These are phyloP conservation scores for Nigrograna mackinnonii DNA, from an alignment of 2,329 filamentous ascomycete genomes.

Conservation along the genomic window DNA sequence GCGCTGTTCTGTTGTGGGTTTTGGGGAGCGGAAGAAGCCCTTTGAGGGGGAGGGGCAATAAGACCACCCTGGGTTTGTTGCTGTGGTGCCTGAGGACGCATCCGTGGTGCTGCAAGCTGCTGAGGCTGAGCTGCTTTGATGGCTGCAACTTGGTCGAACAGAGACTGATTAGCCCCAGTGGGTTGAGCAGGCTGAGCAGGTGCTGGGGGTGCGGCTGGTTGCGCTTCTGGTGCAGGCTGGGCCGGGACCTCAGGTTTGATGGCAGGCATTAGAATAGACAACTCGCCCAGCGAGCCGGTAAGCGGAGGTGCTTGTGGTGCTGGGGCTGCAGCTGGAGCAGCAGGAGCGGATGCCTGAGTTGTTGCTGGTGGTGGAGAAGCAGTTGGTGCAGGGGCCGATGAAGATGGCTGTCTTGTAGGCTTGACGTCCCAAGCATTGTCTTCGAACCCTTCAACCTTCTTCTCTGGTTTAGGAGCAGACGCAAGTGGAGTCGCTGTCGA, in stretches of 20 bases:
- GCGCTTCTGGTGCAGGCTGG: slow-evolving; percentile 48
- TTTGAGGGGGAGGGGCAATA: slow-evolving; percentile 75
- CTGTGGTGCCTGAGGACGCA: slow-evolving; percentile 73
- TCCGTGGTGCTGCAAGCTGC: slow-evolving; percentile 54
- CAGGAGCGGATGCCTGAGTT: slow-evolving; percentile 43
- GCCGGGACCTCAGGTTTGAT: slow-evolving; percentile 43
- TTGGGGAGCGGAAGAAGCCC: slow-evolving; percentile 86
- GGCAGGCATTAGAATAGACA: slow-evolving; percentile 64
- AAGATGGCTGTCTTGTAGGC: slow-evolving; percentile 64
- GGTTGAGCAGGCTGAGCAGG: slow-evolving; percentile 37
- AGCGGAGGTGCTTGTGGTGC: slow-evolving; percentile 27
- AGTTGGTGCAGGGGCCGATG: slow-evolving; percentile 45
- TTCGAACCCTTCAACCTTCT: slow-evolving; percentile 73
- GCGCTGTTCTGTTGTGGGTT: slow-evolving; percentile 67
- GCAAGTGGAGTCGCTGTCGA: slow-evolving; percentile 54
- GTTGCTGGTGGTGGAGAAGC: slow-evolving; percentile 45
- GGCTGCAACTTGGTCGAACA: slow-evolving; percentile 41
- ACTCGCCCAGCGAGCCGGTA: slow-evolving; percentile 71
- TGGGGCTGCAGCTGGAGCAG: slow-evolving; percentile 56
- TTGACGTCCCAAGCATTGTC: slow-evolving; percentile 98
- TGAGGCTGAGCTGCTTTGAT: slow-evolving; percentile 42
- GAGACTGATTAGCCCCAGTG: slow-evolving; percentile 48
- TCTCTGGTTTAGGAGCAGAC: slow-evolving; percentile 51
- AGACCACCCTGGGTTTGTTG: slow-evolving; percentile 63
- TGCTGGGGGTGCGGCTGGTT: slow-evolving; percentile 42